Evolutionary conservation across 805 yeast genomes (phyloP), one percentile per base, ranked within the genome.

Genomic region (Candida yuanshanica): DNA sequence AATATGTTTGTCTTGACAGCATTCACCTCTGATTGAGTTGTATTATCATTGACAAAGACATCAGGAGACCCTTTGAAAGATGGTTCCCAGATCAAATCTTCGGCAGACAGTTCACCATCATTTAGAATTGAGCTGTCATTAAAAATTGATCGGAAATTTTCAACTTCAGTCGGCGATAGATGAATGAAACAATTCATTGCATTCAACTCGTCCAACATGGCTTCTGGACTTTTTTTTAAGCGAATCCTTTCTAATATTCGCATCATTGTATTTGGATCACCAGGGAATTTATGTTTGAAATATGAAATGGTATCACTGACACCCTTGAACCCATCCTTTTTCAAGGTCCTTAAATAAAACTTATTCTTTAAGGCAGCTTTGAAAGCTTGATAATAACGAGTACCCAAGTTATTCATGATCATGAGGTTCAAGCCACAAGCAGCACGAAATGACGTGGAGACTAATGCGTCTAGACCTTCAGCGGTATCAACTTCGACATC

Each of bases 251-350:
- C 49, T 4, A 49, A 33, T 8, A 51, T 32, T 12, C 41, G 35
- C 5, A 43, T 17, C 20, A 49, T 41, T 4, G 51, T 42, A 4
- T 25, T 36, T 2, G 56, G 50, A 36, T 54, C 51, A 20, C 41
- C 47, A 12, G 49, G 46, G 33, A 45, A 48, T 23, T 42, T 45
- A 29, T 47, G 42, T 18, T 44, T 45, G 16, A 56, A 35, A 35
- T 54, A 53, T 6, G 46, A 41, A 13, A 52, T 37, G 1, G 56
- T 55, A 20, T 55, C 57, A 22, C 43, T 43, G 8, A 56, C 42
- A 14, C 56, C 51, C 37, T 49, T 56, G 35, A 44, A 53, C 1
- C 56, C 58, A 14, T 53, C 56, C 20, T 46, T 51, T 13, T 45
- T 35, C 10, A 56, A 27, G 22, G 52, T 49, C 35, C 59, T 46